Conservation (phyloP, 805 yeast genomes). For the Saturnispora halmiae region DNA sequence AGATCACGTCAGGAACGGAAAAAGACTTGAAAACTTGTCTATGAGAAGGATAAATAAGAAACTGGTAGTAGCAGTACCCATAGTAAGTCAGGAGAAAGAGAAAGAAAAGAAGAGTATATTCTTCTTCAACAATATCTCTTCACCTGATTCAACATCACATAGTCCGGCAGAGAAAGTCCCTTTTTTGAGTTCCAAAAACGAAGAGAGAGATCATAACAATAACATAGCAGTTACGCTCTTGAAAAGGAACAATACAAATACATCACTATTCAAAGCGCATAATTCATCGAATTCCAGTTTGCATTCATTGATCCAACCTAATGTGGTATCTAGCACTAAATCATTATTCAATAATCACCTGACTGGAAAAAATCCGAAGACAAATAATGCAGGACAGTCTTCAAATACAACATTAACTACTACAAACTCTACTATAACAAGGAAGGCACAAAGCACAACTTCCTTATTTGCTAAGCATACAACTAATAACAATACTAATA, state of each 20-base stretch:
- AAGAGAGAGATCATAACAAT: neutral
- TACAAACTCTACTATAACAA: neutral
- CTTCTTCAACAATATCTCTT: slow-evolving; percentile 20
- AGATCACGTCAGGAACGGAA: slow-evolving; percentile 27
- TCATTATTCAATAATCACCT: slow-evolving; percentile 3
- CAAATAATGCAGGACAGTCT: neutral
- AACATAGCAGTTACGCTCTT: slow-evolving; percentile 3
- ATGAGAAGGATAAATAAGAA: slow-evolving; percentile 31
- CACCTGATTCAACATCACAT: slow-evolving; percentile 21
- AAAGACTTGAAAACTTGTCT: slow-evolving; percentile 29
- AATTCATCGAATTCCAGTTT: neutral
- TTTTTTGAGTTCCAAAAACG: neutral
- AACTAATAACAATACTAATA: slow-evolving; percentile 6
- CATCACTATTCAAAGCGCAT: slow-evolving; percentile 5
- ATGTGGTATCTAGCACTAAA: slow-evolving; percentile 5
- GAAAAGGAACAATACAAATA: slow-evolving; percentile 4
- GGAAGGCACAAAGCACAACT: neutral
- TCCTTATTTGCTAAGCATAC: slow-evolving; percentile 5
- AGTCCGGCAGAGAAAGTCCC: slow-evolving; percentile 6
- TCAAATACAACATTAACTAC: neutral
- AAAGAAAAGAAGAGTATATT: slow-evolving; percentile 2
- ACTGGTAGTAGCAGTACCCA: slow-evolving; percentile 18
- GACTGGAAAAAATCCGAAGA: neutral
- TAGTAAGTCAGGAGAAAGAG: slow-evolving; percentile 3
- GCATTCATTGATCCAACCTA: neutral